phyloP scores from a whole-genome alignment of 148 eudicot species.

The Vaccinium corymbosum region DNA sequence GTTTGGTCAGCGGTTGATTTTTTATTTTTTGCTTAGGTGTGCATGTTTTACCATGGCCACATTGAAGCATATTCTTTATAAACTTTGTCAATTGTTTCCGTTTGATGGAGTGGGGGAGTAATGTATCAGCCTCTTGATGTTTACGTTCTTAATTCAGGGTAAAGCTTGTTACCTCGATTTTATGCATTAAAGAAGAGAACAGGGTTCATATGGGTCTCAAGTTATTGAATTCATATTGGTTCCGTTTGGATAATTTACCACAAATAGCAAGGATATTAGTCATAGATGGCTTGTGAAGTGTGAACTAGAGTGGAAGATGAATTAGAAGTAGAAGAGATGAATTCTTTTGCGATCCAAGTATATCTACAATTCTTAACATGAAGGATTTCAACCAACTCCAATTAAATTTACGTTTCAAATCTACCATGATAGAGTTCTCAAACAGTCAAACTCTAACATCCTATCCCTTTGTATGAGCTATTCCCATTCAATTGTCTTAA shows the following conservation, averaged over 20 bases:
- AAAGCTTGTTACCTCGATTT: not conserved
- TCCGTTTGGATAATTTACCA: not conserved
- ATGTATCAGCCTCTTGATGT: not conserved
- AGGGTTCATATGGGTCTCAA: not conserved
- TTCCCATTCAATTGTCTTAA: not conserved
- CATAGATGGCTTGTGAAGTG: not conserved
- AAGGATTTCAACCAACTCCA: too few species aligned
- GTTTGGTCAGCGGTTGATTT: not conserved
- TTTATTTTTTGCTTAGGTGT: not conserved
- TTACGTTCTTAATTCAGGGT: not conserved
- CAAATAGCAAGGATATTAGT: not conserved
- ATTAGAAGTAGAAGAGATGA: not conserved
- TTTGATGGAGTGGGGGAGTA: not conserved
- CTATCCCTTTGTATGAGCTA: not conserved
- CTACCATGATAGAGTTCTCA: too few species aligned
- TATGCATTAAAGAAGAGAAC: not conserved
- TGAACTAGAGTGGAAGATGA: not conserved
- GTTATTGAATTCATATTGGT: not conserved
- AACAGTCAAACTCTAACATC: not conserved
- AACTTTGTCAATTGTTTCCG: not conserved
- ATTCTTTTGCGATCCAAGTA: too few species aligned
- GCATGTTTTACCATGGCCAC: not conserved
- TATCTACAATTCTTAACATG: too few species aligned
- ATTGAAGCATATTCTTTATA: not conserved
- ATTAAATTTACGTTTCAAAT: too few species aligned